Percentiles rank a stretch among this genome's conserved stretches.
phyloP scores from a whole-genome alignment of 805 yeast genomes.

The Pichia exigua region DNA sequence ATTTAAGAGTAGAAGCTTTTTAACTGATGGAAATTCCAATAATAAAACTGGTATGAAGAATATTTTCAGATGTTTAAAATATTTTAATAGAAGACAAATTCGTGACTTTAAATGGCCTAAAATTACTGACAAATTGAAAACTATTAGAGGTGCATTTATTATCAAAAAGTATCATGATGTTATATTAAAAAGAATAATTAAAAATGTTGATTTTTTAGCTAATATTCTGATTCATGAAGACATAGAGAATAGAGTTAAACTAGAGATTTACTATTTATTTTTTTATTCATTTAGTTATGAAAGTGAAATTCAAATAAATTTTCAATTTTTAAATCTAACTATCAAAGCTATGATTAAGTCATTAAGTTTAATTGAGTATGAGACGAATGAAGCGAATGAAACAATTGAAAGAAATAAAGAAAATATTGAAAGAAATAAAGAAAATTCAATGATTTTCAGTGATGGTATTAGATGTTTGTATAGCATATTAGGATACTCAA shows the following conservation, averaged over 20 bases:
- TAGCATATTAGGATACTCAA: neutral
- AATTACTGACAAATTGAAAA: neutral
- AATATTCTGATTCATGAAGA: neutral
- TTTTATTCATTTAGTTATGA: slow-evolving; percentile 3
- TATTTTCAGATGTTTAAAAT: neutral
- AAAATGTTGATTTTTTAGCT: slow-evolving; percentile 1
- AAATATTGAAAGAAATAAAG: neutral
- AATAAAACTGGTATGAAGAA: neutral
- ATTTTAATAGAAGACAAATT: neutral
- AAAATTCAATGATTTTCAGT: neutral
- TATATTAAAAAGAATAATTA: neutral
- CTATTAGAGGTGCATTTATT: neutral
- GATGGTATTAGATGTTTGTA: slow-evolving; percentile 5
- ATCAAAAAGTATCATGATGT: slow-evolving; percentile 1
- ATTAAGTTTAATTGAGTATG: neutral
- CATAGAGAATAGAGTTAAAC: neutral
- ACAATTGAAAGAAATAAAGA: too few species aligned
- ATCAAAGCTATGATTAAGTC: neutral
- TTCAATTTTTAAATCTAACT: neutral
- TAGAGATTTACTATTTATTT: slow-evolving; percentile 2
- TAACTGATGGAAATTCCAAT: neutral
- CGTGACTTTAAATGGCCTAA: slow-evolving; percentile 1
- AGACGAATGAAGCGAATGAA: neutral
- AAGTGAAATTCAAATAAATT: neutral
- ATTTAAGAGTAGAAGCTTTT: neutral